Percentiles rank a stretch among this genome's conserved stretches.
These are phyloP conservation scores for Cyberlindnera xylosilytica DNA, from an alignment of 805 yeast species.

Conservation along the genomic window DNA sequence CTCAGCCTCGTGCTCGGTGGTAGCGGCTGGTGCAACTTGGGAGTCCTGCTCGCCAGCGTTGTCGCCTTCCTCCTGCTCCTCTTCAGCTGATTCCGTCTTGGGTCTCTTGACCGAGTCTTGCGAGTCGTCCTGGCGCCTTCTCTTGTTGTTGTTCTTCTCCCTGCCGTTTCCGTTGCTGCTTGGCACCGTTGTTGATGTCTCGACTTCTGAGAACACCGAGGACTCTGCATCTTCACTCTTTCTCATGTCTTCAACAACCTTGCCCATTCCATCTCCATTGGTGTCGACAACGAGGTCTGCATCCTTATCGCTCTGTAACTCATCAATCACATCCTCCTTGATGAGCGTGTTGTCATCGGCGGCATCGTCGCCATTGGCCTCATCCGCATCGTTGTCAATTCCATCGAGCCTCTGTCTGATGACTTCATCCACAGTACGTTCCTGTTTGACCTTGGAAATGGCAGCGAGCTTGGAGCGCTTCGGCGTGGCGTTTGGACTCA, in stretches of 20 bases:
- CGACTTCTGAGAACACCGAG: not conserved
- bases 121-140: constrained; percentile 6
- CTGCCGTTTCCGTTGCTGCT: not conserved
- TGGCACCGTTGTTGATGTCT: constrained; percentile 1
- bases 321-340: constrained; percentile 24
- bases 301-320: constrained; percentile 19
- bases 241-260: constrained; percentile 20
- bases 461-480: constrained; percentile 38
- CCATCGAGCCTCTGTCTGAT: constrained; percentile 9
- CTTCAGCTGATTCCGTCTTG: constrained; percentile 2
- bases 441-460: constrained; percentile 30
- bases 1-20: constrained; percentile 10
- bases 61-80: constrained; percentile 8
- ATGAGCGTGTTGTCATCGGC: constrained; percentile 21
- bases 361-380: constrained; percentile 12
- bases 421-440: constrained; percentile 4
- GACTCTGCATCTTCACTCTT: constrained; percentile 13
- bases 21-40: not conserved
- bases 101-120: constrained; percentile 18
- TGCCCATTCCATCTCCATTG: constrained; percentile 23
- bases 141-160: constrained; percentile 10
- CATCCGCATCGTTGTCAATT: constrained; percentile 12
- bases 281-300: constrained; percentile 23
- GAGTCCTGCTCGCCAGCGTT: constrained; percentile 24
- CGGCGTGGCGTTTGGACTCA: constrained; percentile 29